Conservation (phyloP, 2,329 filamentous ascomycete genomes). For the Colletotrichum abscissum region DNA sequence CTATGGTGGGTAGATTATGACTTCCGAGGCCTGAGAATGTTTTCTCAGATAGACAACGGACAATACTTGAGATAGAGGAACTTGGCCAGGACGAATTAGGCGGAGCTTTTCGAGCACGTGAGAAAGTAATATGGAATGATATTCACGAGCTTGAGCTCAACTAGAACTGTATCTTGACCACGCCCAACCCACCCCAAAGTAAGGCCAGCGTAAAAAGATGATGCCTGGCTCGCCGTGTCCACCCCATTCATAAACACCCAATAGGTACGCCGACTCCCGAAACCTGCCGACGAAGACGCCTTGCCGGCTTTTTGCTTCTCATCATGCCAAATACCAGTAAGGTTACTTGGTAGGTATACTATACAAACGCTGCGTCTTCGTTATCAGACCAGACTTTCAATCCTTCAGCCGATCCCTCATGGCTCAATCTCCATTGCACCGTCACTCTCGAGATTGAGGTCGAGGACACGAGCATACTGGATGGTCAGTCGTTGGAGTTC, state of each 20-base stretch:
- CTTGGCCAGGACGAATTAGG: background rate
- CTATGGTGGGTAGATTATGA: background rate
- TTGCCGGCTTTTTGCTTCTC: slow-evolving; percentile 2
- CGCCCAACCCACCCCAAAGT: background rate
- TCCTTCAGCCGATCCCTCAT: background rate
- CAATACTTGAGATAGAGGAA: no score
- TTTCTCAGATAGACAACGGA: no score
- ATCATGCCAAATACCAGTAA: slow-evolving; percentile 10
- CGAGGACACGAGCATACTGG: slow-evolving; percentile 88
- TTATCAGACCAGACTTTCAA: slow-evolving; percentile 11
- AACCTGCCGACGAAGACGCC: background rate
- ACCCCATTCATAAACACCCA: background rate
- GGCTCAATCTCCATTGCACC: slow-evolving; percentile 52
- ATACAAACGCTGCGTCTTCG: slow-evolving; percentile 25
- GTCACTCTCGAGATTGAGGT: slow-evolving; percentile 64
- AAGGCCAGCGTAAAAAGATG: background rate
- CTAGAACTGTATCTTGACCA: background rate
- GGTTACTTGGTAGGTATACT: slow-evolving; percentile 21
- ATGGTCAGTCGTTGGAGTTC: slow-evolving; percentile 95
- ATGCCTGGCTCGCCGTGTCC: background rate
- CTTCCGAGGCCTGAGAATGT: no score
- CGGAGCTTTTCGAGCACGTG: background rate
- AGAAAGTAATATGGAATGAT: no score
- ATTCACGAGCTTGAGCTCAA: background rate
- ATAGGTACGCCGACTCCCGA: slow-evolving; percentile 28